A percentile compares a stretch with the other conserved stretches of the same genome.
phyloP scores from a whole-genome alignment of 805 yeast species.

The Tetrapisispora namnaoensis region DNA sequence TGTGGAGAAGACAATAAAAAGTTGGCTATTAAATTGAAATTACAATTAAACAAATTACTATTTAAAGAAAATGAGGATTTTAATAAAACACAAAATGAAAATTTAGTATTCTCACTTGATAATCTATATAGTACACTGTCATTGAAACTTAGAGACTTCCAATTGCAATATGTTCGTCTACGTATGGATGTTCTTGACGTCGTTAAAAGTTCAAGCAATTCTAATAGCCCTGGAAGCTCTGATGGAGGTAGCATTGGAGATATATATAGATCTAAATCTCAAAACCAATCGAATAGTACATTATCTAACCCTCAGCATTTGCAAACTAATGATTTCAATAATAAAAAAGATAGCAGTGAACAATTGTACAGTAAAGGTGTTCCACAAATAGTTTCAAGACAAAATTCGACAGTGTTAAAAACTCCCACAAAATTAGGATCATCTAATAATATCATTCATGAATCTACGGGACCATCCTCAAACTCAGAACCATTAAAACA shows the following conservation, averaged over 20 bases:
- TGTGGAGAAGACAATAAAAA: constrained; percentile 44
- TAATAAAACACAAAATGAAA: constrained; percentile 24
- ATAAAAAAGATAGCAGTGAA: not conserved
- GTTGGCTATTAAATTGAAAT: constrained; percentile 50
- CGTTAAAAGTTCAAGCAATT: constrained; percentile 12
- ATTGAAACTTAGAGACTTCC: constrained; percentile 24
- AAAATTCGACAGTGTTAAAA: not conserved
- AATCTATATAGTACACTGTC: constrained; percentile 20
- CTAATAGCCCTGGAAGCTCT: not conserved
- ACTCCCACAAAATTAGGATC: not conserved
- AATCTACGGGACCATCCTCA: not conserved
- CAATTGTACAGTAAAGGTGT: not conserved
- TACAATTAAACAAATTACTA: constrained; percentile 46
- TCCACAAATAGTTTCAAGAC: not conserved
- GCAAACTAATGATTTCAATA: not conserved
- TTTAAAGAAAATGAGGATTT: constrained; percentile 10
- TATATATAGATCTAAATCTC: not conserved
- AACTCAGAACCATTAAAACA: constrained; percentile 67
- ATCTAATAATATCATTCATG: not conserved
- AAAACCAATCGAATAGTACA: not conserved
- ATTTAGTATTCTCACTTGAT: constrained; percentile 21
- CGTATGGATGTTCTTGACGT: constrained; percentile 25
- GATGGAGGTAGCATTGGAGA: not conserved
- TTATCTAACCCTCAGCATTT: not conserved
- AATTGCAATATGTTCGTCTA: constrained; percentile 22